phyloP scores from a whole-genome alignment of 179 eudicot species.

The Amaranthus tricolor region DNA sequence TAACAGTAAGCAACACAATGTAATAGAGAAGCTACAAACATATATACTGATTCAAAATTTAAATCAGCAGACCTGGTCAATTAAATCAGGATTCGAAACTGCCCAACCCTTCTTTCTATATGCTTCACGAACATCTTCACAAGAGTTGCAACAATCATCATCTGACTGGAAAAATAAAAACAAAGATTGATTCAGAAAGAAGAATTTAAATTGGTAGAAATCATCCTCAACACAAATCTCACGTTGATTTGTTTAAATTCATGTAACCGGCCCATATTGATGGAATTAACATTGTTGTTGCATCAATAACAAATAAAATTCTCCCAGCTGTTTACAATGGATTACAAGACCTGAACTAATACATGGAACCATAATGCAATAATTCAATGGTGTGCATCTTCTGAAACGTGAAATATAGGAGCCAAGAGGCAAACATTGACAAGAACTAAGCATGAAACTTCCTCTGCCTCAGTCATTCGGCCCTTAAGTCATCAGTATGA shows the following conservation, averaged over 20 bases:
- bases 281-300: too few relatives aligned
- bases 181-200: slow-evolving; percentile 11
- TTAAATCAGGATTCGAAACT: slow-evolving; percentile 70
- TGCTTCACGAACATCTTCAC: slow-evolving; percentile 99
- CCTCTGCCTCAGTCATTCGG: too few relatives aligned
- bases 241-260: neutral
- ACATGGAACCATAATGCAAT: neutral
- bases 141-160: slow-evolving; percentile 89
- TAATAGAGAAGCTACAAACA: neutral
- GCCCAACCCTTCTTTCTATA: slow-evolving; percentile 95
- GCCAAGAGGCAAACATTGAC: neutral
- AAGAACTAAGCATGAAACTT: neutral
- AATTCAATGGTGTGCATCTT: neutral
- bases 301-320: neutral
- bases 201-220: neutral
- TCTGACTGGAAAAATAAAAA: slow-evolving; percentile 57
- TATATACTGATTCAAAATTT: neutral
- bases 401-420: neutral
- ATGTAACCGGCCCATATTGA: neutral
- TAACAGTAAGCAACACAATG: neutral
- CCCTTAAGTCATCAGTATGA: too few relatives aligned
- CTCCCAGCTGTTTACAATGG: neutral
- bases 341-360: slow-evolving; percentile 3
- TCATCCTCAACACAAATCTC: neutral
- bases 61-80: slow-evolving; percentile 73